Percentiles rank a stretch among this genome's conserved stretches.
Evolutionary conservation across 331 rosid species (phyloP).

Genomic region (Saraca asoca): DNA sequence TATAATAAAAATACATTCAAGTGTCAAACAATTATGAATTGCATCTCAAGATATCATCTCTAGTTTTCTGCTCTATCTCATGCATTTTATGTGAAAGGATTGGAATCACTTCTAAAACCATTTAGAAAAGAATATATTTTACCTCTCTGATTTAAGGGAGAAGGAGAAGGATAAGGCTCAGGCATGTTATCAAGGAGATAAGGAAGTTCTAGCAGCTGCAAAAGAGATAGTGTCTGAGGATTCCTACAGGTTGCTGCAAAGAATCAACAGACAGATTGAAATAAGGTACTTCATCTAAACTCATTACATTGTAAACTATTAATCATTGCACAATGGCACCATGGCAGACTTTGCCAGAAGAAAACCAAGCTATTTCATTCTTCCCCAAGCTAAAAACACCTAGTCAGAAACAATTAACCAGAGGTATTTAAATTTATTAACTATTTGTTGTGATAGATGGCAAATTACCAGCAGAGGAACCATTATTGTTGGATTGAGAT

Average conservation of each 20-base stretch:
- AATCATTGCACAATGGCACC: conserved; percentile 5
- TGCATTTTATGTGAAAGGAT: conserved; percentile 12
- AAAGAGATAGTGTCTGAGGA: conserved; percentile 83
- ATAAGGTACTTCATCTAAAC: conserved; percentile 13
- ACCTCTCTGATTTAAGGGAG: conserved; percentile 56
- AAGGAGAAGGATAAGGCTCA: conserved; percentile 46
- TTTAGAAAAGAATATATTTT: conserved; percentile 29
- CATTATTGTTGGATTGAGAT: conserved; percentile 43
- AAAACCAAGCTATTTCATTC: not conserved
- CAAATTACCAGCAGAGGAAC: conserved; percentile 48
- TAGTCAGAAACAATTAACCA: conserved; percentile 23
- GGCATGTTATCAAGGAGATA: conserved; percentile 71
- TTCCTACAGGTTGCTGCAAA: conserved; percentile 62
- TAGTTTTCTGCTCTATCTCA: conserved; percentile 20
- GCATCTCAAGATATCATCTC: not conserved
- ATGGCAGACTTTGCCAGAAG: conserved; percentile 17
- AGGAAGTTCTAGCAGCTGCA: conserved; percentile 87
- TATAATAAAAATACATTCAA: conserved; percentile 13
- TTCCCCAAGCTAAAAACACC: not conserved
- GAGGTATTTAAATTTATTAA: conserved; percentile 4
- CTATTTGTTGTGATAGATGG: conserved; percentile 15
- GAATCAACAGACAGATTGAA: not conserved
- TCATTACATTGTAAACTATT: conserved; percentile 14
- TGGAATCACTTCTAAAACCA: conserved; percentile 7
- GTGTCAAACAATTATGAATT: conserved; percentile 6